A percentile compares a stretch with the other conserved stretches of the same genome.
These are phyloP conservation scores for Sinapis alba DNA, from an alignment of 441 rosid species.

Conservation along the genomic window DNA sequence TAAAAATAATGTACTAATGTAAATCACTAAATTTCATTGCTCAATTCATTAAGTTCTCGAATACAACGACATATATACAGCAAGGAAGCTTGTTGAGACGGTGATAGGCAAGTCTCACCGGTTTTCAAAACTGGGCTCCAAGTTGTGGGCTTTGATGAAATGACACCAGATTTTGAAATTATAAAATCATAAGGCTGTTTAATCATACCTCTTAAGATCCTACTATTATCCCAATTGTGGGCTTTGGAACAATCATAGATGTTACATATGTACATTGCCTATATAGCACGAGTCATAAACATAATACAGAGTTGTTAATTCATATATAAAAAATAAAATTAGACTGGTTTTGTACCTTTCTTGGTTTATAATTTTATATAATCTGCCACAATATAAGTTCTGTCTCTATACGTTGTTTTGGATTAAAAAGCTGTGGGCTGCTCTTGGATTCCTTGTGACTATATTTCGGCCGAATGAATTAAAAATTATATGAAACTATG, in stretches of 20 bases:
- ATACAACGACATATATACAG: not conserved
- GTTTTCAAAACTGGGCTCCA: not conserved
- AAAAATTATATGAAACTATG: conserved; percentile 3
- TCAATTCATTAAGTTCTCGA: not conserved
- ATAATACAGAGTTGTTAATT: not conserved
- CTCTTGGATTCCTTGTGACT: conserved; percentile 13
- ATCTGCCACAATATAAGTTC: not conserved
- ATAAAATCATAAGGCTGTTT: not conserved
- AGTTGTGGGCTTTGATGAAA: not conserved
- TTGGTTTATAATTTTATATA: not conserved
- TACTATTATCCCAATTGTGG: not conserved
- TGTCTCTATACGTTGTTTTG: not conserved
- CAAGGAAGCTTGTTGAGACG: not conserved
- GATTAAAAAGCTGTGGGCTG: conserved; percentile 17
- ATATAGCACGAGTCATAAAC: not conserved
- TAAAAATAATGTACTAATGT: not conserved
- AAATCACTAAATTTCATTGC: not conserved
- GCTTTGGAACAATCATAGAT: not conserved
- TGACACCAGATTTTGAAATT: not conserved
- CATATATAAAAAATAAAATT: not conserved
- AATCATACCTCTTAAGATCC: too few species aligned
- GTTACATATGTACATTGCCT: not conserved
- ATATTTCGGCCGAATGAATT: not conserved
- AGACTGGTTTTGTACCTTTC: not conserved
- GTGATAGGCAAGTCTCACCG: not conserved